A percentile compares a stretch with the other conserved stretches of the same genome.
Evolutionary conservation across 805 yeast genomes (phyloP).

Genomic region (Yarrowia yakushimensis): DNA sequence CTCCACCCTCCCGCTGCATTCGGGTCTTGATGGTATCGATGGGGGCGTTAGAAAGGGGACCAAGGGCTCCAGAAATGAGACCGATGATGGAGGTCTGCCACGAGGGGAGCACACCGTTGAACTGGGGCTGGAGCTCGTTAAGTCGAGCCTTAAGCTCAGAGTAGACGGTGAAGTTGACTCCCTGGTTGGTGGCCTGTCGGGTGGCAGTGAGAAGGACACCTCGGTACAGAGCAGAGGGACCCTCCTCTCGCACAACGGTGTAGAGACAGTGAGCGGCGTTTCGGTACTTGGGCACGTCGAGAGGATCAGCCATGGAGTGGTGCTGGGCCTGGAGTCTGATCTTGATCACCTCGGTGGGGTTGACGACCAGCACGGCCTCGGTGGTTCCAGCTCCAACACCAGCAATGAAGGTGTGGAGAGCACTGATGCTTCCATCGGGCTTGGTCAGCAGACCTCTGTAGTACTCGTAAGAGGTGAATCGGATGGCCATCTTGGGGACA

Average conservation of each 20-base stretch:
- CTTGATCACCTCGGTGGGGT: conserved; percentile 96
- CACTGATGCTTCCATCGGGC: conserved; percentile 55
- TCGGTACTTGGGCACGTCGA: conserved; percentile 76
- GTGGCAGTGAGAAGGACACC: conserved; percentile 96
- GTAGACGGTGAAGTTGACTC: conserved; percentile 95
- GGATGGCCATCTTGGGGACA: conserved; percentile 96
- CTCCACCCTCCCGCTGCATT: conserved; percentile 82
- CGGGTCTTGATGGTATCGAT: conserved; percentile 95
- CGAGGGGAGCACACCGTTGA: conserved; percentile 69
- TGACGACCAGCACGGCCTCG: conserved; percentile 91
- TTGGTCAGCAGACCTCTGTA: conserved; percentile 68
- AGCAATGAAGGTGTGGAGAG: conserved; percentile 76
- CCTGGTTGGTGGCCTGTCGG: conserved; percentile 97
- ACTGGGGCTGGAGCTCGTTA: conserved; percentile 49
- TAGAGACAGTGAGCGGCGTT: conserved; percentile 90
- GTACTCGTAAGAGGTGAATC: conserved; percentile 91
- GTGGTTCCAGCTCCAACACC: conserved; percentile 98
- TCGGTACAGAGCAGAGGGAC: conserved; percentile 79
- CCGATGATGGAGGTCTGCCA: conserved; percentile 95
- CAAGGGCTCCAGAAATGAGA: conserved; percentile 90
- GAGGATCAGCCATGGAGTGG: conserved; percentile 82
- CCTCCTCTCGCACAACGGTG: conserved; percentile 85
- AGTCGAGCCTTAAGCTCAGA: conserved; percentile 73
- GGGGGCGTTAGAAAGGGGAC: conserved; percentile 97
- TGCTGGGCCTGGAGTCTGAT: conserved; percentile 95